Percentiles rank a stretch among this genome's conserved stretches.
Evolutionary conservation across 805 yeast genomes (phyloP).

Genomic region (Ogataea ganodermae): DNA sequence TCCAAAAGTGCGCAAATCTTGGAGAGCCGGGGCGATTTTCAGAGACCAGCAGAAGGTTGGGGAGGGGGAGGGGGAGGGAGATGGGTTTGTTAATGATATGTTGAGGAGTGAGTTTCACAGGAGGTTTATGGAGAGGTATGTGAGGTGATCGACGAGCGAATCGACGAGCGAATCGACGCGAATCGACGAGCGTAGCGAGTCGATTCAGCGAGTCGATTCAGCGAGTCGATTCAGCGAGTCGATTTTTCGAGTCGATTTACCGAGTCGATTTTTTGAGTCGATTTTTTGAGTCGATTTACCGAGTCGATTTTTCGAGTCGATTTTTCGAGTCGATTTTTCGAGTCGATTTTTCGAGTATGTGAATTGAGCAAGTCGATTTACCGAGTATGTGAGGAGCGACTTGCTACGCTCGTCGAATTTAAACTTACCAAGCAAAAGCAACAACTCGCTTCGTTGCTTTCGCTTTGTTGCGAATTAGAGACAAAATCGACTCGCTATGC

Average conservation of each 20-base stretch:
- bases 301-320: too few relatives aligned
- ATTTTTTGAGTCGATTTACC: too few relatives aligned
- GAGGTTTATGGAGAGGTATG: constrained; percentile 42
- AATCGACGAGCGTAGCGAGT: not conserved
- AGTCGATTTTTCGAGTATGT: too few relatives aligned
- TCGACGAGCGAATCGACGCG: not conserved
- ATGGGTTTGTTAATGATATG: constrained; percentile 33
- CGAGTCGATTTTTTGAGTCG: too few relatives aligned
- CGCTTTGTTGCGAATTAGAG: too few relatives aligned
- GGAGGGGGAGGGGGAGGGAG: constrained; percentile 27
- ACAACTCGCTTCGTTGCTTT: too few relatives aligned
- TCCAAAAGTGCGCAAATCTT: constrained; percentile 25
- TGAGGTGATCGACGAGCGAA: constrained; percentile 28
- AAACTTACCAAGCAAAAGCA: too few relatives aligned
- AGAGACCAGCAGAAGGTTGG: constrained; percentile 21
- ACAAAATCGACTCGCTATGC: too few relatives aligned
- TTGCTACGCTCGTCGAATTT: too few relatives aligned
- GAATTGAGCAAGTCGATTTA: too few relatives aligned
- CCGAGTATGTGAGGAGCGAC: too few relatives aligned
- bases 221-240: not conserved
- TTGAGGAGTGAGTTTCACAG: constrained; percentile 43
- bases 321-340: too few relatives aligned
- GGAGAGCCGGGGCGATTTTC: constrained; percentile 40
- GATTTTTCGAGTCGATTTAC: not conserved
- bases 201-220: not conserved